Evolutionary conservation across 495 filamentous ascomycete genomes (phyloP), one percentile per base, ranked within the genome.

Genomic region (Pyrenopolyporus hunteri): DNA sequence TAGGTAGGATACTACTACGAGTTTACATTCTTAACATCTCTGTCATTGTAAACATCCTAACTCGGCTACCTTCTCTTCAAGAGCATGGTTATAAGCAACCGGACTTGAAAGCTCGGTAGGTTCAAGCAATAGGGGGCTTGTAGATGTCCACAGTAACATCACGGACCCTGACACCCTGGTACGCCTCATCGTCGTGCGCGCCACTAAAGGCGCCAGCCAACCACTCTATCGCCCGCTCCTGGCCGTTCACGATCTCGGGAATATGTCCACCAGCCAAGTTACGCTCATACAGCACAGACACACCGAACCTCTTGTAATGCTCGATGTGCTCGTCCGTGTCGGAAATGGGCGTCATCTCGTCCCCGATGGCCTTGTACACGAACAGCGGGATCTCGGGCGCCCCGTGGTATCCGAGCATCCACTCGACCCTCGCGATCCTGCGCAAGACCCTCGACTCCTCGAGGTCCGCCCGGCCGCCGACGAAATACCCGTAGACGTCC

Each of bases 341-440:
- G 2, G 47, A 62, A 9, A 82, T 71, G 1, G 67, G 35, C 25
- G 71, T 78, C 58, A 82, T 72, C 61, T 83, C 75, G 39, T 83
- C 80, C 2, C 62, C 33, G 3, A 78, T 68, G 0, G 80, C 76
- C 67, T 85, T 85, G 69, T 83, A 83, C 2, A 76, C 46, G 63
- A 79, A 82, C 11, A 81, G 37, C 0, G 80, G 82, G 57, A 79
- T 76, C 23, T 70, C 63, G 1, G 81, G 82, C 0, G 67, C 54
- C 0, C 77, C 78, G 33, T 76, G 75, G 29, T 59, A 58, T 2
- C 79, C 79, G 72, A 78, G 72, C 1, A 68, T 44, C 14, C 70
- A 70, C 54, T 78, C 68, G 8, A 44, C 40, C 16, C 75, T 61
- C 3, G 71, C 28, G 4, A 70, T 60, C 10, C 63, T 60, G 31